A percentile compares a stretch with the other conserved stretches of the same genome.
These are phyloP conservation scores for Styphnolobium japonicum DNA, from an alignment of 306 rosid species.

Conservation along the genomic window DNA sequence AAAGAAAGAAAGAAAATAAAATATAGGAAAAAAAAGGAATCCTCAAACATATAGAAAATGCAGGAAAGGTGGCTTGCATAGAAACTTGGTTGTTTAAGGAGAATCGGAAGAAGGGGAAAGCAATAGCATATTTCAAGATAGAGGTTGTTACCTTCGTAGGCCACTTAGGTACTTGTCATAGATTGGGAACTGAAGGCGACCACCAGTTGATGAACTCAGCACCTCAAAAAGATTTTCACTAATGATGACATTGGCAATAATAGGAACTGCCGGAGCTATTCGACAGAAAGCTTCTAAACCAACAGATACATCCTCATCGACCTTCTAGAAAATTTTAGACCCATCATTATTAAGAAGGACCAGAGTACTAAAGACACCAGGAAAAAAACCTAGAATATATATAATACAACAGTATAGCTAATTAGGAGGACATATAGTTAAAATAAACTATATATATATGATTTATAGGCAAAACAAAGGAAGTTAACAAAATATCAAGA, in stretches of 20 bases:
- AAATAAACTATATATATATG: neutral
- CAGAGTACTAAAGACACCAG: constrained; percentile 19
- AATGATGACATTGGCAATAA: constrained; percentile 71
- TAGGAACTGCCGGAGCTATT: constrained; percentile 90
- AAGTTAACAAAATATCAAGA: constrained; percentile 1
- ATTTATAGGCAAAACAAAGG: neutral
- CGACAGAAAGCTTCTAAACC: constrained; percentile 90
- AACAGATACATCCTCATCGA: constrained; percentile 70
- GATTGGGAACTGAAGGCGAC: constrained; percentile 71
- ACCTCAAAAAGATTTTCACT: constrained; percentile 81
- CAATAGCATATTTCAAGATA: constrained; percentile 1
- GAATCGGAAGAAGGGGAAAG: neutral
- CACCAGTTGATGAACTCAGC: constrained; percentile 64
- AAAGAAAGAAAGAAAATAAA: too few relatives aligned
- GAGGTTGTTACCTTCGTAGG: constrained; percentile 68
- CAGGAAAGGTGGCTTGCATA: neutral
- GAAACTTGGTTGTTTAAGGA: neutral
- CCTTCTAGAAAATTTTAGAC: constrained; percentile 46
- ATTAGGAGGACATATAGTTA: neutral
- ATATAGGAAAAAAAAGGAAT: neutral
- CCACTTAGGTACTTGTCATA: constrained; percentile 79
- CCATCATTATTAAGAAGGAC: constrained; percentile 17
- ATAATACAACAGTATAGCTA: neutral
- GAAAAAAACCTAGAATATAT: constrained; percentile 1
- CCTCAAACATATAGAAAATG: neutral